Conservation (phyloP, 495 filamentous ascomycete genomes). For the Aspergillus taichungensis region DNA sequence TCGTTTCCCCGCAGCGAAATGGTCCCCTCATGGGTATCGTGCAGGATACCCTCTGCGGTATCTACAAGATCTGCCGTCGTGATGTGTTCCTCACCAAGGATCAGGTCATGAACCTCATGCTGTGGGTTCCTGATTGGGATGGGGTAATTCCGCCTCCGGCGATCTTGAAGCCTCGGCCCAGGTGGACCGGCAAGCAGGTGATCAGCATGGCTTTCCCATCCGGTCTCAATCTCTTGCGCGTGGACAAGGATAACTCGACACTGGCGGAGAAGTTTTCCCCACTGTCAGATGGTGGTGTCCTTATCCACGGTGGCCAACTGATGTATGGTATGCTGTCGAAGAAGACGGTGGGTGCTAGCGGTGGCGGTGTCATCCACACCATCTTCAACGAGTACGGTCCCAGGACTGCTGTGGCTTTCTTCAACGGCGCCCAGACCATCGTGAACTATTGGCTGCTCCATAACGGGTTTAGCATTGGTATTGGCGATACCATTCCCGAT, state of each 20-base stretch:
- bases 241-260: constrained; percentile 44
- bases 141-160: constrained; percentile 85
- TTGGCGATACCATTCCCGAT: constrained; percentile 96
- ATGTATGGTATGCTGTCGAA: constrained; percentile 86
- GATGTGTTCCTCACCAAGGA: constrained; percentile 87
- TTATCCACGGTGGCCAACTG: constrained; percentile 80
- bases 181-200: constrained; percentile 99
- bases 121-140: constrained; percentile 98
- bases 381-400: constrained; percentile 91
- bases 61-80: constrained; percentile 91
- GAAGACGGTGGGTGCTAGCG: constrained; percentile 83
- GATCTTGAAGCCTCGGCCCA: constrained; percentile 80
- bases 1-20: constrained; percentile 96
- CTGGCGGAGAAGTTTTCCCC: constrained; percentile 51
- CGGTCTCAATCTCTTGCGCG: constrained; percentile 70
- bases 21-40: constrained; percentile 99
- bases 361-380: constrained; percentile 85
- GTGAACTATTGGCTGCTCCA: constrained; percentile 98
- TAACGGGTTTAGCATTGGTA: constrained; percentile 95
- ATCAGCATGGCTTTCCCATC: constrained; percentile 85
- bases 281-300: constrained; percentile 66
- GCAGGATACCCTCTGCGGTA: constrained; percentile 91
- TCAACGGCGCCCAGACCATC: constrained; percentile 88
- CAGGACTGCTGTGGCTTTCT: constrained; percentile 81
- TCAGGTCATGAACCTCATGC: constrained; percentile 86